Evolutionary conservation across 164 flowering plant species (phyloP).

Genomic region (Magnolia sinica): DNA sequence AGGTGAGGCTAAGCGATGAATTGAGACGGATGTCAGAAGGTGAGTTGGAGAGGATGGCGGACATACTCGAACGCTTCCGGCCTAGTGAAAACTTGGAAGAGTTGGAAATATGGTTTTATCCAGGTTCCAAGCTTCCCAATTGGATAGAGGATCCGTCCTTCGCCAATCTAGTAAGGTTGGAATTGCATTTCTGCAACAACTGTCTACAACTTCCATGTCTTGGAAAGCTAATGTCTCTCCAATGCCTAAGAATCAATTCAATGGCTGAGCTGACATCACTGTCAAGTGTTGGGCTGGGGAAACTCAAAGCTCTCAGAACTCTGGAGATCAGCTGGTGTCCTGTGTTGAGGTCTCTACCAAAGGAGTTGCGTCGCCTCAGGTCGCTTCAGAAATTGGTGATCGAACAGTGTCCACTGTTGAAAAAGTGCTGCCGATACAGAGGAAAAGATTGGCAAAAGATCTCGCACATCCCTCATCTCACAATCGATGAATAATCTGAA

Average conservation of each 20-base stretch:
- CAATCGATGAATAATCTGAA: too few relatives aligned
- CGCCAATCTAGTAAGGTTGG: neutral
- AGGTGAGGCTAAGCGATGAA: neutral
- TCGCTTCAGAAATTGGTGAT: too few relatives aligned
- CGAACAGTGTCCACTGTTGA: neutral
- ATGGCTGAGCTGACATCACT: too few relatives aligned
- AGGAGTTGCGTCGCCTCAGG: neutral
- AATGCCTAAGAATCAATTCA: neutral
- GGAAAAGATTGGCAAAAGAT: neutral
- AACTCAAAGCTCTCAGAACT: too few relatives aligned
- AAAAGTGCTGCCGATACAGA: neutral
- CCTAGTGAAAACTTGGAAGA: conserved; percentile 19
- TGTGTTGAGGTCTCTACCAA: conserved; percentile 3
- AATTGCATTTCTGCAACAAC: conserved; percentile 2
- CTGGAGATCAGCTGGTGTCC: too few relatives aligned
- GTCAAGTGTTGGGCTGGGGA: too few relatives aligned
- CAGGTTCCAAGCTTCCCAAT: conserved; percentile 16
- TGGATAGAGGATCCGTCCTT: neutral
- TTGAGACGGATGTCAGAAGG: neutral
- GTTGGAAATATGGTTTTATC: conserved; percentile 13
- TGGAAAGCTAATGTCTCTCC: neutral
- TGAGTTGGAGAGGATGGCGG: neutral
- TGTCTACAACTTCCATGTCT: conserved; percentile 6
- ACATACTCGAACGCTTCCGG: conserved; percentile 12
- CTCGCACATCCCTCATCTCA: too few relatives aligned